Evolutionary conservation across 352 stramenopile species (phyloP).

Genomic region (Phytophthora parvispora): DNA sequence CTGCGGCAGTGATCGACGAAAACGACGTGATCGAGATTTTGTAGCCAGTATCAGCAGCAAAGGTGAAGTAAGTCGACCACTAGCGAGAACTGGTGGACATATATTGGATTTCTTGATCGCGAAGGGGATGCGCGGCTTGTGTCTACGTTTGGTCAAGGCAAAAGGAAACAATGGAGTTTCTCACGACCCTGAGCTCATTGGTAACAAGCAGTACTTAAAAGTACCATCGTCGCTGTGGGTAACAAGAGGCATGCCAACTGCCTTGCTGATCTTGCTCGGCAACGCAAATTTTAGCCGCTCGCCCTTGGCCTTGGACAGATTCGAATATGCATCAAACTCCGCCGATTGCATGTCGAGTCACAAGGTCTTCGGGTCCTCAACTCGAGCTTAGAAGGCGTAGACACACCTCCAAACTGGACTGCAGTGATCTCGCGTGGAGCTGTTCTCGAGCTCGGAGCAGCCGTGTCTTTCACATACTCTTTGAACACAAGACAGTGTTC

Average conservation of each 20-base stretch:
- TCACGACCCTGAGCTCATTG: too few species aligned
- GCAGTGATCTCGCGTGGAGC: slow-evolving; percentile 22
- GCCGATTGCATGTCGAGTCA: slow-evolving; percentile 28
- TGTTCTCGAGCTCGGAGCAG: slow-evolving; percentile 18
- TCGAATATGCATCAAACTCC: slow-evolving; percentile 34
- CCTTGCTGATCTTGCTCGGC: slow-evolving; percentile 36
- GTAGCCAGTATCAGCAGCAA: slow-evolving; percentile 29
- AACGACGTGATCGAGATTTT: slow-evolving; percentile 54
- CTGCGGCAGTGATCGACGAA: slow-evolving; percentile 16
- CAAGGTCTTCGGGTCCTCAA: slow-evolving; percentile 27
- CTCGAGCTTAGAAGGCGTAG: too few species aligned
- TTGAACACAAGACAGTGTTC: slow-evolving; percentile 18
- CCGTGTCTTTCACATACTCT: slow-evolving; percentile 17
- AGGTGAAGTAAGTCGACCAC: slow-evolving; percentile 11
- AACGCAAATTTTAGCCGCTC: slow-evolving; percentile 14
- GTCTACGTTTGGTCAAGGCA: not conserved
- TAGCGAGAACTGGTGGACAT: slow-evolving; percentile 13
- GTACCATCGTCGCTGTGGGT: too few species aligned
- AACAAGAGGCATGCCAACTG: slow-evolving; percentile 22
- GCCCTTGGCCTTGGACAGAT: slow-evolving; percentile 34
- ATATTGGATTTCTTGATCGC: slow-evolving; percentile 28
- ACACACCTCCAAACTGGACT: too few species aligned
- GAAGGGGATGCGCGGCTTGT: not conserved
- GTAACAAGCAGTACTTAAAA: too few species aligned
- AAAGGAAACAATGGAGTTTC: slow-evolving; percentile 13